Base-by-base conservation (phyloP, 1,284 basidiomycete species). In the Boletus smithii region DNA sequence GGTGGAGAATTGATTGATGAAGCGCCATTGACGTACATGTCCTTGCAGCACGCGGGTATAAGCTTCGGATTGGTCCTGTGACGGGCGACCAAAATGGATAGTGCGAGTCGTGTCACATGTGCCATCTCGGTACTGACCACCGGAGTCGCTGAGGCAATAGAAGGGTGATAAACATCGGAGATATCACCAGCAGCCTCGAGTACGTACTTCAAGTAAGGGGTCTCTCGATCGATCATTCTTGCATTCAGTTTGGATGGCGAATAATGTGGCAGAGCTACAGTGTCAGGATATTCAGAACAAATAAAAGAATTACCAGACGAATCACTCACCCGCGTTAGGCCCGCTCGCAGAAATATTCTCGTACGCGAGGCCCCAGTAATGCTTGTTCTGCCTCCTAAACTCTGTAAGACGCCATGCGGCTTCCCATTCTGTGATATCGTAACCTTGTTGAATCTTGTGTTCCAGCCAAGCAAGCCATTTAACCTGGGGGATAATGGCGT, bases 41-140 rank as follows among this genome's bases (percentile, higher is more conserved):
- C 95, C 95, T 69, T 99, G 95, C 44, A 99, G 69, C 22, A 99
- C 97, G 20, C 93, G 77, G 14, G 97, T 99, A 66, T 87, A 98
- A 1, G 94, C 93, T 53, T 95, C 86, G 61, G 84, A 87, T 67
- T 94, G 86, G 55, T 92, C 88, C 2, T 75, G 57, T 5, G 85
- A 85, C 6, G 90, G 89, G 31, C 81, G 78, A 37, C 93, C 94
- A 64, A 97, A 92, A 71, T 94, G 91, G 44, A 91, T 71, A 8
- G 93, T 95, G 44, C 94, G 80, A 2, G 92, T 95, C 8, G 91
- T 95, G 68, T 97, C 93, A 68, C 93, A 94, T 2, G 94, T 97
- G 4, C 91, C 91, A 60, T 95, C 91, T 54, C 76, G 73, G 68
- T 94, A 95, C 62, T 95, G 91, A 1, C 88, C 91, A 40, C 91